Conservation (phyloP, 2,329 filamentous ascomycete genomes). For the Aspergillus phoenicis region DNA sequence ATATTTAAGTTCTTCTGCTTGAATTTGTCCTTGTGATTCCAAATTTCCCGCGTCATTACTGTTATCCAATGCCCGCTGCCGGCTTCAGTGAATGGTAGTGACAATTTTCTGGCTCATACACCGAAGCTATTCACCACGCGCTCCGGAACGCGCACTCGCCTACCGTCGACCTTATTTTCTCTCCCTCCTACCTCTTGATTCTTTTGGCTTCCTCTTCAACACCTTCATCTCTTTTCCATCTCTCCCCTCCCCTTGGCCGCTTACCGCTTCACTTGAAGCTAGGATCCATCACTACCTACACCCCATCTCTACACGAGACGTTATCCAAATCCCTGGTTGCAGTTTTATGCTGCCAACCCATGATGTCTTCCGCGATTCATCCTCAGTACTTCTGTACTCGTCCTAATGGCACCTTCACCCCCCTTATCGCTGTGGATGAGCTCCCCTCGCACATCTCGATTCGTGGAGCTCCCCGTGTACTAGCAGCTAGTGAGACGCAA, state of each 20-base stretch:
- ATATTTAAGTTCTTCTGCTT: background rate
- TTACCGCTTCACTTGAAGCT: background rate
- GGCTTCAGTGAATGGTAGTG: conserved; percentile 18
- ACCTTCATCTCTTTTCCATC: background rate
- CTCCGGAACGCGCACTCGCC: conserved; percentile 10
- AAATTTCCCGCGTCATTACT: background rate
- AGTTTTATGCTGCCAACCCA: background rate
- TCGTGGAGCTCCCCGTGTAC: conserved; percentile 38
- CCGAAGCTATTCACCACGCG: conserved; percentile 8
- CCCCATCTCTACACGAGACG: background rate
- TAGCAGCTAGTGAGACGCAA: conserved; percentile 42
- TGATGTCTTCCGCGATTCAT: conserved; percentile 31
- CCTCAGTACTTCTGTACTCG: conserved; percentile 49
- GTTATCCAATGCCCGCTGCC: conserved; percentile 8
- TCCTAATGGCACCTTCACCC: conserved; percentile 43
- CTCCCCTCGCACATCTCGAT: conserved; percentile 43
- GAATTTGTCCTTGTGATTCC: no score
- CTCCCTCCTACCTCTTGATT: conserved; percentile 13
- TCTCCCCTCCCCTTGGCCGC: background rate
- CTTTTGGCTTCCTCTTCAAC: conserved; percentile 10
- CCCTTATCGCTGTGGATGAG: conserved; percentile 51
- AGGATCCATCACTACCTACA: background rate
- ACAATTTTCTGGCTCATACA: conserved; percentile 11
- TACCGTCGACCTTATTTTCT: conserved; percentile 11
- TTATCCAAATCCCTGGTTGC: background rate